These are phyloP conservation scores for Microsporum audouinii DNA, from an alignment of 2,329 filamentous ascomycete genomes.

Conservation along the genomic window DNA sequence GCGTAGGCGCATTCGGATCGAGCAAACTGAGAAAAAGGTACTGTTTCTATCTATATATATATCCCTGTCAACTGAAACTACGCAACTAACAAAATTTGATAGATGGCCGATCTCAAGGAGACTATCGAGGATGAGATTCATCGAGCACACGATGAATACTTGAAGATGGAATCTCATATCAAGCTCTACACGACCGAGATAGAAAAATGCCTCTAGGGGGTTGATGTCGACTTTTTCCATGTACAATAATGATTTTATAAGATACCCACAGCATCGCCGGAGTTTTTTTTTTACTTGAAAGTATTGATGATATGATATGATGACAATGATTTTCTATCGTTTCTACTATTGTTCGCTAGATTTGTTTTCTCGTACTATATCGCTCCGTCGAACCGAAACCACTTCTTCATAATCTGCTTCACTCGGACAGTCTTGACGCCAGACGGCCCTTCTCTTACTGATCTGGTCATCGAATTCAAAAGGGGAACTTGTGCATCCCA, in stretches of 20 bases:
- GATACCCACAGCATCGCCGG: neutral
- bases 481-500: constrained; percentile 49
- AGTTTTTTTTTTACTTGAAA: constrained; percentile 9
- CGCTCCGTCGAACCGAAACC: constrained; percentile 48
- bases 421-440: constrained; percentile 49
- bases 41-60: constrained; percentile 16
- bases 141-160: constrained; percentile 80
- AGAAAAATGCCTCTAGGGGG: constrained; percentile 64
- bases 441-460: constrained; percentile 36
- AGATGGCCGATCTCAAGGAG: constrained; percentile 97
- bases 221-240: constrained; percentile 16
- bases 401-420: constrained; percentile 48
- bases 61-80: constrained; percentile 1
- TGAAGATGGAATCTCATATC: constrained; percentile 96
- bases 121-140: constrained; percentile 94
- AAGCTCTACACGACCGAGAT: constrained; percentile 97
- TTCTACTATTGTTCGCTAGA: constrained; percentile 16
- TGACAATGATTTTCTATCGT: constrained; percentile 30
- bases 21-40: constrained; percentile 98
- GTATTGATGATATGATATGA: constrained; percentile 25
- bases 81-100: constrained; percentile 17
- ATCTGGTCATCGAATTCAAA: constrained; percentile 40
- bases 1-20: constrained; percentile 78
- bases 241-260: constrained; percentile 18
- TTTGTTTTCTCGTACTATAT: neutral